These are phyloP conservation scores for Zoysia japonica DNA, from an alignment of 176 grass and related monocot genomes.

Conservation along the genomic window DNA sequence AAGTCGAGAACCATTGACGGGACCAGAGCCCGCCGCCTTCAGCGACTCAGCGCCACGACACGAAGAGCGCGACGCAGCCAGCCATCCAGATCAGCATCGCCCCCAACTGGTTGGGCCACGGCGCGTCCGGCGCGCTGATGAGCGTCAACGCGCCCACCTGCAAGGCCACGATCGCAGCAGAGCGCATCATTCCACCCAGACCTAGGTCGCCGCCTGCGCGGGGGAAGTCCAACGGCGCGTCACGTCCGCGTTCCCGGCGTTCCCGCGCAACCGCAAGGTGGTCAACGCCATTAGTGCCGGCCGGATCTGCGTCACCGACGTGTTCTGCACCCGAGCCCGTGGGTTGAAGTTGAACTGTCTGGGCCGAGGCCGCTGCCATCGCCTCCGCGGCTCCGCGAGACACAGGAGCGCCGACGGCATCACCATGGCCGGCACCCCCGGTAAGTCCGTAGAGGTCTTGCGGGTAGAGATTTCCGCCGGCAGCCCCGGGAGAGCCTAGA, in stretches of 20 bases:
- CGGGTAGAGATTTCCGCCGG: too few species aligned
- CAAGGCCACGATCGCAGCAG: not conserved
- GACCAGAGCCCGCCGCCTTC: not conserved
- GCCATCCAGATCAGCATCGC: not conserved
- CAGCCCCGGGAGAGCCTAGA: too few species aligned
- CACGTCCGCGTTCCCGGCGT: too few species aligned
- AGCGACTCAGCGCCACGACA: not conserved
- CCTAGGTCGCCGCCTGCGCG: not conserved
- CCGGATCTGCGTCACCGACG: not conserved
- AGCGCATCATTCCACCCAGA: not conserved
- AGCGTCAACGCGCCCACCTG: not conserved
- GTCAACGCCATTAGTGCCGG: not conserved
- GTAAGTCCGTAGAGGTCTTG: too few species aligned
- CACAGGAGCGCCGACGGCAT: too few species aligned
- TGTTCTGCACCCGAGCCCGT: too few species aligned
- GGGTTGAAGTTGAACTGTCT: too few species aligned
- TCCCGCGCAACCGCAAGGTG: not conserved
- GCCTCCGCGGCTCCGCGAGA: too few species aligned
- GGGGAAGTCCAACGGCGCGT: too few species aligned
- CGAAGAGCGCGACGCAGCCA: constrained; percentile 10
- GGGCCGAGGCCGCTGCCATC: too few species aligned
- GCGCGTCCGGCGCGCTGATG: not conserved
- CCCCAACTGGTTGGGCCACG: not conserved
- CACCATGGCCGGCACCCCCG: too few species aligned
- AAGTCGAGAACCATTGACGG: too few species aligned